A percentile compares a stretch with the other conserved stretches of the same genome.
These are phyloP conservation scores for Debaryomyces sp. DNA, from an alignment of 1,139 yeast genomes.

Conservation along the genomic window DNA sequence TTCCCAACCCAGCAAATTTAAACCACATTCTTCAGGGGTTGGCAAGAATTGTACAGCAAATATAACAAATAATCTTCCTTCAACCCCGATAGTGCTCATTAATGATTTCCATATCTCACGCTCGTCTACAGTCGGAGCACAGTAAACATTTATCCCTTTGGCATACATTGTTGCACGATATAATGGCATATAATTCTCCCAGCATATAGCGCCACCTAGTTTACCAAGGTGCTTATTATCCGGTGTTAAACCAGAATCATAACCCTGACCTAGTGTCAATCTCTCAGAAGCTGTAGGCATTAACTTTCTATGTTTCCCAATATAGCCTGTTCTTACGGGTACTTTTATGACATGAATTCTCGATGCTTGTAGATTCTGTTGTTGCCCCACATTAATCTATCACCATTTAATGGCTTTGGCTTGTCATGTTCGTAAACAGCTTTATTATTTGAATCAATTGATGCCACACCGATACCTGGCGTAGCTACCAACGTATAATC, in stretches of 20 bases:
- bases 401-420: too few species aligned
- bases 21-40: constrained; percentile 14
- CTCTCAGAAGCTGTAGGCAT: constrained; percentile 44
- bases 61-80: constrained; percentile 32
- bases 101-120: constrained; percentile 36
- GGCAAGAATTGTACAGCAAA: constrained; percentile 35
- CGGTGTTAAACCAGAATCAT: constrained; percentile 39
- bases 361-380: too few species aligned
- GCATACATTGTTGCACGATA: constrained; percentile 38
- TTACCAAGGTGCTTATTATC: constrained; percentile 28
- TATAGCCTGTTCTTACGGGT: too few species aligned
- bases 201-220: constrained; percentile 44
- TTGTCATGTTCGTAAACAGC: too few species aligned
- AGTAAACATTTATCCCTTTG: constrained; percentile 37
- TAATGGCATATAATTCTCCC: constrained; percentile 43
- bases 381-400: too few species aligned
- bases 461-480: too few species aligned
- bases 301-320: constrained; percentile 42
- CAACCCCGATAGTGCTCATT: constrained; percentile 35
- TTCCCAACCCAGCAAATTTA: constrained; percentile 17
- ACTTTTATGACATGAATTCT: too few species aligned
- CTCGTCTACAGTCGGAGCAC: constrained; percentile 44
- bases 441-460: too few species aligned
- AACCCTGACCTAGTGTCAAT: constrained; percentile 44
- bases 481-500: too few species aligned